A percentile compares a stretch with the other conserved stretches of the same genome.
phyloP scores from a whole-genome alignment of 2,329 filamentous ascomycete species.

The Basipetospora sp. region DNA sequence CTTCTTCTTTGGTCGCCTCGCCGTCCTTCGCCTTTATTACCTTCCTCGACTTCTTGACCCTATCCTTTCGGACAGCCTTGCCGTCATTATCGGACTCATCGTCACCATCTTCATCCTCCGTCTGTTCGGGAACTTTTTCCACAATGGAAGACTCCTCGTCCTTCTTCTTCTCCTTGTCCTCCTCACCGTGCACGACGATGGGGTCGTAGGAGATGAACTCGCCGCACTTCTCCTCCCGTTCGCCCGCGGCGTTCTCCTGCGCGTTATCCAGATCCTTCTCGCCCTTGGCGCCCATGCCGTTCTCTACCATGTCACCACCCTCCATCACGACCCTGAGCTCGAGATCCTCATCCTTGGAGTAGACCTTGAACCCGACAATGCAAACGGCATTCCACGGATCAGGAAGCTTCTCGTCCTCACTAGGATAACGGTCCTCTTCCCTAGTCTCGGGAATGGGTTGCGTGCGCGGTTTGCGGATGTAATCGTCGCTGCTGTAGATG shows the following conservation, averaged over 20 bases:
- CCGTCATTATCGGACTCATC: slow-evolving; percentile 6
- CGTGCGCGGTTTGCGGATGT: slow-evolving; percentile 34
- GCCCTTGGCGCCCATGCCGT: slow-evolving; percentile 43
- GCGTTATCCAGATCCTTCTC: slow-evolving; percentile 41
- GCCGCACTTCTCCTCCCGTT: background rate
- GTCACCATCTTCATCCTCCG: slow-evolving; percentile 2
- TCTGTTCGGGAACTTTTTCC: slow-evolving; percentile 37
- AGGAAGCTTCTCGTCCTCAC: slow-evolving; percentile 40
- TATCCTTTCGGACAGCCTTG: background rate
- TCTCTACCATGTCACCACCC: slow-evolving; percentile 36
- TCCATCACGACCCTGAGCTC: slow-evolving; percentile 42
- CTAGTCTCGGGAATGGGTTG: slow-evolving; percentile 20
- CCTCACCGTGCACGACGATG: slow-evolving; percentile 3
- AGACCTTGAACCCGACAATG: slow-evolving; percentile 46
- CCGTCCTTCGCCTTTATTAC: slow-evolving; percentile 41
- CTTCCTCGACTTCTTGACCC: slow-evolving; percentile 7
- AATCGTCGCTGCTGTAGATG: slow-evolving; percentile 44
- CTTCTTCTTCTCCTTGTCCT: background rate
- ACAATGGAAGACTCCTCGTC: slow-evolving; percentile 38
- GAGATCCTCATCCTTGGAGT: slow-evolving; percentile 41
- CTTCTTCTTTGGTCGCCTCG: slow-evolving; percentile 27
- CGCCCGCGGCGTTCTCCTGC: slow-evolving; percentile 38
- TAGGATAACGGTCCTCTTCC: slow-evolving; percentile 28
- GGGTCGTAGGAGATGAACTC: background rate
- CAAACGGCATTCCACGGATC: slow-evolving; percentile 50